phyloP scores from a whole-genome alignment of 768 basidiomycete genomes.

The Fistulinella prunicolor region DNA sequence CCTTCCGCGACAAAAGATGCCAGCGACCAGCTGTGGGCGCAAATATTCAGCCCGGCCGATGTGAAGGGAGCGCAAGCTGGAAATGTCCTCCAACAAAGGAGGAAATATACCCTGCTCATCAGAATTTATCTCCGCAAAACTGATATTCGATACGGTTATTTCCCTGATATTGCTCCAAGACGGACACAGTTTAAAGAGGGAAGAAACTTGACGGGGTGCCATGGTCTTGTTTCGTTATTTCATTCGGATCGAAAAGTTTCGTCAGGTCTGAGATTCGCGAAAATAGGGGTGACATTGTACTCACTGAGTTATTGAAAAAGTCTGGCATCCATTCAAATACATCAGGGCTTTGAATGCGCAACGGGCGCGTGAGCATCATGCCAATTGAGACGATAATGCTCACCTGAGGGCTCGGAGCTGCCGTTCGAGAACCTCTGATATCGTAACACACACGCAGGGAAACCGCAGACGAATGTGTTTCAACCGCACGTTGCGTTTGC shows the following conservation, averaged over 20 bases:
- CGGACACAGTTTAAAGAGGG: conserved; percentile 26
- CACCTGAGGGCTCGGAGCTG: conserved; percentile 38
- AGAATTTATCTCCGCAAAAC: conserved; percentile 33
- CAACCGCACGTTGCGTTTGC: conserved; percentile 15
- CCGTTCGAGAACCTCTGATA: conserved; percentile 28
- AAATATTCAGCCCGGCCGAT: conserved; percentile 52
- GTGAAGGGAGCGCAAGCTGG: conserved; percentile 41
- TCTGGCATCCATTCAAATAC: conserved; percentile 56
- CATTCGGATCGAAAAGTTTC: neutral
- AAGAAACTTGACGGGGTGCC: conserved; percentile 19
- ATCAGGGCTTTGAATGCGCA: conserved; percentile 39
- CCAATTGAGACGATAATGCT: conserved; percentile 8
- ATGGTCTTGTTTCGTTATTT: conserved; percentile 17
- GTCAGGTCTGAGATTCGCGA: too few relatives aligned
- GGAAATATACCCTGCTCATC: conserved; percentile 9
- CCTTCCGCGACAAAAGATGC: conserved; percentile 30
- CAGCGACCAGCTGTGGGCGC: conserved; percentile 37
- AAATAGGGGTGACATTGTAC: conserved; percentile 23
- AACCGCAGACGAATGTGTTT: conserved; percentile 36
- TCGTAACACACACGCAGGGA: too few relatives aligned
- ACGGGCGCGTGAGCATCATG: neutral
- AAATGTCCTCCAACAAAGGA: conserved; percentile 37
- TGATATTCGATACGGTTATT: conserved; percentile 48
- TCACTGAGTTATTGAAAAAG: conserved; percentile 57
- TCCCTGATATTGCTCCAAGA: conserved; percentile 44